Percentiles rank a stretch among this genome's conserved stretches.
These are phyloP conservation scores for Monosporascus sp. DNA, from an alignment of 2,329 filamentous ascomycete species.

Conservation along the genomic window DNA sequence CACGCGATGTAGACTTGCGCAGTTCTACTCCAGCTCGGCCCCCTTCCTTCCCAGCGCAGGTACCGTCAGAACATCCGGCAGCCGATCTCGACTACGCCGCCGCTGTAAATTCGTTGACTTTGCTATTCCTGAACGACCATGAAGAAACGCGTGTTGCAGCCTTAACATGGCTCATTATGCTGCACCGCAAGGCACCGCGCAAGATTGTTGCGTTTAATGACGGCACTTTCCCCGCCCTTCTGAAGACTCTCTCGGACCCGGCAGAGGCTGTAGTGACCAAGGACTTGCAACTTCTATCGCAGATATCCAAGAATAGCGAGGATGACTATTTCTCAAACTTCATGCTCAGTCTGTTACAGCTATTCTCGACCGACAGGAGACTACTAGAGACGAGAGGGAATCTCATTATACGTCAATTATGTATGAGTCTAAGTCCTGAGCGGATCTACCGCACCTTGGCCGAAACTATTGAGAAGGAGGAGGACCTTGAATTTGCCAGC, in stretches of 20 bases:
- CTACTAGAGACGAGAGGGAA: slow-evolving; percentile 90
- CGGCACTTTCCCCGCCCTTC: slow-evolving; percentile 88
- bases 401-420: slow-evolving; percentile 91
- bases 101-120: slow-evolving; percentile 85
- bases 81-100: slow-evolving; percentile 91
- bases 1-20: slow-evolving; percentile 46
- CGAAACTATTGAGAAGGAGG: slow-evolving; percentile 94
- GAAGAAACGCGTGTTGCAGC: slow-evolving; percentile 93
- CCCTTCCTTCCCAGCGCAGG: slow-evolving; percentile 41
- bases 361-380: slow-evolving; percentile 91
- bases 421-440: slow-evolving; percentile 86
- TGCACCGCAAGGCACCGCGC: slow-evolving; percentile 88
- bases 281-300: slow-evolving; percentile 86
- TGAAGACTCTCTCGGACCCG: slow-evolving; percentile 94
- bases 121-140: slow-evolving; percentile 93
- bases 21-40: slow-evolving; percentile 48
- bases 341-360: slow-evolving; percentile 92
- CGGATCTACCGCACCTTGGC: slow-evolving; percentile 93
- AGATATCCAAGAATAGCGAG: slow-evolving; percentile 94
- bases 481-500: slow-evolving; percentile 96
- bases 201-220: slow-evolving; percentile 96
- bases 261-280: slow-evolving; percentile 94
- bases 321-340: slow-evolving; percentile 97
- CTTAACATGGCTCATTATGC: slow-evolving; percentile 94
- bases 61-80: slow-evolving; percentile 38